Percentiles rank a stretch among this genome's conserved stretches.
Conservation (phyloP, 805 yeast species). For the Pichia heedii region DNA sequence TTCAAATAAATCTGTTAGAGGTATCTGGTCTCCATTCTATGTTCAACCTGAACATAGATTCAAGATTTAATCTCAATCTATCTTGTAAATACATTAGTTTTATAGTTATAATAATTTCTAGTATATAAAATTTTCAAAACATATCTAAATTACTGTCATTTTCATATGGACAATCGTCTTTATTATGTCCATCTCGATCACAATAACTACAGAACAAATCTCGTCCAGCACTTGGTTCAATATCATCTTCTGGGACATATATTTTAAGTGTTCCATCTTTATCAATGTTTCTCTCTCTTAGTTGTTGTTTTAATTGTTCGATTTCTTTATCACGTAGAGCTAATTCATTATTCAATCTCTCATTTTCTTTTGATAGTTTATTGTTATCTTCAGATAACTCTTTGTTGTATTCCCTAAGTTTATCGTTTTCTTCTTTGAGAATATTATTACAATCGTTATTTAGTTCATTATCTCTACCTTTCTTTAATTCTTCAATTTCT, state of each 20-base stretch:
- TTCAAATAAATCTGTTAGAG: constrained; percentile 78
- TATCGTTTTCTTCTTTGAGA: neutral
- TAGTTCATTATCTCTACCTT: neutral
- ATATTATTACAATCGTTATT: neutral
- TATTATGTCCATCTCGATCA: constrained; percentile 82
- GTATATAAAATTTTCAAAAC: constrained; percentile 20
- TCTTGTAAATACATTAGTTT: neutral
- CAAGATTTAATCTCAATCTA: neutral
- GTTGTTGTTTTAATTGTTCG: constrained; percentile 1
- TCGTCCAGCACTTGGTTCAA: constrained; percentile 69
- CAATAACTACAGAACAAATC: constrained; percentile 87
- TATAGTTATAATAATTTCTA: neutral
- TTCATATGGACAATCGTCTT: constrained; percentile 82
- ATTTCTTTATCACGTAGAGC: neutral
- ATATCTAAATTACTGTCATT: constrained; percentile 32
- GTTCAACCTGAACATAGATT: constrained; percentile 42
- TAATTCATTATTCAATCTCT: neutral
- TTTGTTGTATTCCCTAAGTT: neutral
- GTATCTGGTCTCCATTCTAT: constrained; percentile 96
- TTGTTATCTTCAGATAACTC: neutral
- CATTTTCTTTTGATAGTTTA: neutral
- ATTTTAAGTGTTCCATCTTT: constrained; percentile 19
- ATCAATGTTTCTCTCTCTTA: neutral
- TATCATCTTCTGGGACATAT: constrained; percentile 37
- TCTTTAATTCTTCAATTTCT: constrained; percentile 10